Evolutionary conservation across 768 basidiomycete genomes (phyloP).

Genomic region (Amanita subjunquillea): DNA sequence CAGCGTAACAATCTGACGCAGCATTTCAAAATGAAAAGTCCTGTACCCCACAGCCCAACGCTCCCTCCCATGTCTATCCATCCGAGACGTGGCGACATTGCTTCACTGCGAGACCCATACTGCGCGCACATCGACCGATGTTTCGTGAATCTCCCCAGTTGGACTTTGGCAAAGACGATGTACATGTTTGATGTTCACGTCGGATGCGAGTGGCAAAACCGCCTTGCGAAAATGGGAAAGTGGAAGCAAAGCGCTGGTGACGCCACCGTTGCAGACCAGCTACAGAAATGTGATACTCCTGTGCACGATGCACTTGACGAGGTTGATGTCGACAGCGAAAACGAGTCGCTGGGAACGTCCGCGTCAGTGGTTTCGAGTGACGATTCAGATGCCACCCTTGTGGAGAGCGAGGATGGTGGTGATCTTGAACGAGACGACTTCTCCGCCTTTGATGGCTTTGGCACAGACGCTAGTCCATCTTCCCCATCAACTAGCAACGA

Average conservation of each 20-base stretch:
- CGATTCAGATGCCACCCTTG: constrained; percentile 49
- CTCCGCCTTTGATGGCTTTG: constrained; percentile 5
- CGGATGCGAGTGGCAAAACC: constrained; percentile 1
- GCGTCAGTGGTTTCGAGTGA: constrained; percentile 28
- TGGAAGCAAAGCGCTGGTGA: neutral
- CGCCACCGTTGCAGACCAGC: neutral
- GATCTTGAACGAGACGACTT: constrained; percentile 13
- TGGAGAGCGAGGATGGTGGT: constrained; percentile 36
- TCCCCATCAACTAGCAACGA: neutral
- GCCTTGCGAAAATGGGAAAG: neutral
- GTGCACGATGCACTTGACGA: constrained; percentile 13
- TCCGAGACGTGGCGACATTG: constrained; percentile 58
- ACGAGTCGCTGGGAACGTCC: constrained; percentile 22
- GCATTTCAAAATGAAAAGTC: neutral
- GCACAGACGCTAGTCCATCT: neutral
- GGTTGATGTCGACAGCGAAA: constrained; percentile 20
- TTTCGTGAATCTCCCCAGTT: constrained; percentile 45
- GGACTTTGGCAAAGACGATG: constrained; percentile 60
- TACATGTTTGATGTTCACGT: constrained; percentile 50
- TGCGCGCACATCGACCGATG: constrained; percentile 46
- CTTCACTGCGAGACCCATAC: constrained; percentile 47
- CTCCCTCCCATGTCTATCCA: constrained; percentile 31
- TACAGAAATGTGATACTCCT: constrained; percentile 5
- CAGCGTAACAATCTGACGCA: constrained; percentile 1
- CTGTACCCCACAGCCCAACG: constrained; percentile 5